Conservation (phyloP, 2,329 filamentous ascomycete species). For the Colletotrichum sp. region DNA sequence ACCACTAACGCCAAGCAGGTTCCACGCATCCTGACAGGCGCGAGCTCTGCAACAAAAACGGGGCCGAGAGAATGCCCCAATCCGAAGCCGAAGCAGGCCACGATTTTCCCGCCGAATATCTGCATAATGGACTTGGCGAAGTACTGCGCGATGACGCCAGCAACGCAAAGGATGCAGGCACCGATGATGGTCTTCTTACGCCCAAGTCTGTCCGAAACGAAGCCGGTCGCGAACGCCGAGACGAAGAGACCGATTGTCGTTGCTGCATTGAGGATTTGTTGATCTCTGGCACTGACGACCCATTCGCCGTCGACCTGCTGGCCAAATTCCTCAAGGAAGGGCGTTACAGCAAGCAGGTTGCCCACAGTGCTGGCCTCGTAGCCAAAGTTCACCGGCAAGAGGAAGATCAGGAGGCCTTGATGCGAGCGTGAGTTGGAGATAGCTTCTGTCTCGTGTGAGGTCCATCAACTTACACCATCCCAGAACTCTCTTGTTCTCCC, state of each 20-base stretch:
- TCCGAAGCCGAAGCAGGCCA: conserved; percentile 33
- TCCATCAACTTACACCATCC: conserved; percentile 3
- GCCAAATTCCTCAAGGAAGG: conserved; percentile 31
- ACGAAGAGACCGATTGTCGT: conserved; percentile 32
- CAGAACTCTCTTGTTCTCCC: conserved; percentile 3
- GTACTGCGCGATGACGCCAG: conserved; percentile 29
- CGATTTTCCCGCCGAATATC: conserved; percentile 33
- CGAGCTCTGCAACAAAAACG: conserved; percentile 37
- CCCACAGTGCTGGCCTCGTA: conserved; percentile 32
- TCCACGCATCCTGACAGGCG: conserved; percentile 33
- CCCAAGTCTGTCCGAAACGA: conserved; percentile 29
- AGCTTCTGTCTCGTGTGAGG: too few species aligned
- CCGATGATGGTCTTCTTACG: conserved; percentile 28
- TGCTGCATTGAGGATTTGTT: conserved; percentile 34
- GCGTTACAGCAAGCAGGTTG: conserved; percentile 32
- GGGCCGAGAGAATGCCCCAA: conserved; percentile 34
- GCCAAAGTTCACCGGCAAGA: conserved; percentile 23
- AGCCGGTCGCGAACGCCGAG: conserved; percentile 31
- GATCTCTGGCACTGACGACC: conserved; percentile 28
- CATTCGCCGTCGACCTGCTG: conserved; percentile 19
- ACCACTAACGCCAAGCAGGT: conserved; percentile 30
- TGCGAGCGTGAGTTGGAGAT: neutral
- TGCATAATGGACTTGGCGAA: conserved; percentile 22
- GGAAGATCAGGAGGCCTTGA: conserved; percentile 9
- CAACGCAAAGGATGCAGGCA: conserved; percentile 19